Conservation (phyloP, 2,329 filamentous ascomycete species). For the Ophiosphaerella herpotricha region DNA sequence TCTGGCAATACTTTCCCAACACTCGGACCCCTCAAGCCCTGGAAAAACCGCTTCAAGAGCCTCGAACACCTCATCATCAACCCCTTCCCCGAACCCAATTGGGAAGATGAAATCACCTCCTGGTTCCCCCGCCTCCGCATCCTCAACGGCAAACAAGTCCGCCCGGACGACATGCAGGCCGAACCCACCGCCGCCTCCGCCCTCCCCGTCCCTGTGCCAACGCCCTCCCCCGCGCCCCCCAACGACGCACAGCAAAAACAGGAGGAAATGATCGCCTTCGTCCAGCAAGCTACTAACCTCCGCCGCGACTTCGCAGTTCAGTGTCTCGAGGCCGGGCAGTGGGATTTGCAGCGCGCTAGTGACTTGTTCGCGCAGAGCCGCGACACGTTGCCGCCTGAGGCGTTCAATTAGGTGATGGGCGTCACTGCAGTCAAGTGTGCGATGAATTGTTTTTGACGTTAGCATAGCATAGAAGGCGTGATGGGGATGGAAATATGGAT, state of each 20-base stretch:
- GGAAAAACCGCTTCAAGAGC: conserved; percentile 77
- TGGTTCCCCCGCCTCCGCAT: conserved; percentile 84
- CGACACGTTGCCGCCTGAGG: conserved; percentile 54
- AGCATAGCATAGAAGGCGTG: no score
- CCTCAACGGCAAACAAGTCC: conserved; percentile 75
- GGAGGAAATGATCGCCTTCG: conserved; percentile 70
- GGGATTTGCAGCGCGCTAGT: conserved; percentile 78
- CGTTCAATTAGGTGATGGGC: conserved; percentile 24
- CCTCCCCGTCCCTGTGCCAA: conserved; percentile 1
- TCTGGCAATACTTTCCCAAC: conserved; percentile 76
- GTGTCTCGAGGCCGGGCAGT: conserved; percentile 78
- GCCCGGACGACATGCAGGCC: conserved; percentile 64
- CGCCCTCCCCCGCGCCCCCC: not conserved
- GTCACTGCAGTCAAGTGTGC: no score
- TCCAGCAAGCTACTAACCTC: conserved; percentile 80
- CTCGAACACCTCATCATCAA: conserved; percentile 80
- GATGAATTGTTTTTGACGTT: no score
- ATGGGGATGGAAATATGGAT: no score
- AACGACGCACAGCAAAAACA: conserved; percentile 51
- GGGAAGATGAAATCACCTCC: conserved; percentile 69
- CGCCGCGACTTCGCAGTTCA: conserved; percentile 76
- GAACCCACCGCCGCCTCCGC: conserved; percentile 43
- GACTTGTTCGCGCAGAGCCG: conserved; percentile 74
- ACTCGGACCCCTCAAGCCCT: conserved; percentile 69
- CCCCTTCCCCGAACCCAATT: conserved; percentile 51